Evolutionary conservation across 2,329 filamentous ascomycete species (phyloP).

Genomic region (Pseudogymnoascus pannorum): DNA sequence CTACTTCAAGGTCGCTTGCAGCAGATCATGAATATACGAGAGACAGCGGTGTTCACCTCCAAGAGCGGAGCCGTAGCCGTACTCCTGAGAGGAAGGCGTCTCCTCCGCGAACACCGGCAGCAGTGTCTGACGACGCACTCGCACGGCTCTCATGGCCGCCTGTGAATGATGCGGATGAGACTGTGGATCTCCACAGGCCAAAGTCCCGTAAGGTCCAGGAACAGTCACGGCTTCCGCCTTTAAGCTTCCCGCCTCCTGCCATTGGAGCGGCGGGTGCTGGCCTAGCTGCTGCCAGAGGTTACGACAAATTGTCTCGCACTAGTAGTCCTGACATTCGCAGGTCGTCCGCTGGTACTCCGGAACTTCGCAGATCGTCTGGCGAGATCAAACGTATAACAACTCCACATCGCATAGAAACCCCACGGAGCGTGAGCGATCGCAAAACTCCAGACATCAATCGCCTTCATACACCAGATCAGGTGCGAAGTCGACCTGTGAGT

Average conservation of each 20-base stretch:
- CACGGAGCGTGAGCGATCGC: conserved; percentile 17
- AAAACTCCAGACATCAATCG: conserved; percentile 25
- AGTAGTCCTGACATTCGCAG: neutral
- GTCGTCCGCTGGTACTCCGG: neutral
- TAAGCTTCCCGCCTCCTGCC: conserved; percentile 16
- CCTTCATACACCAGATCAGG: conserved; percentile 25
- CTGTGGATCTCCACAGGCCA: conserved; percentile 34
- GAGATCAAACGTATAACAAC: conserved; percentile 4
- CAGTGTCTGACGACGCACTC: conserved; percentile 29
- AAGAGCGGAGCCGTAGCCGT: conserved; percentile 36
- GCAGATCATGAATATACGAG: neutral
- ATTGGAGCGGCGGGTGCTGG: conserved; percentile 22
- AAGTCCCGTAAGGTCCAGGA: conserved; percentile 7
- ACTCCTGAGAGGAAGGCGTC: conserved; percentile 18
- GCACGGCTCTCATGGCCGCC: conserved; percentile 32
- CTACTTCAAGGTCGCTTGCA: neutral
- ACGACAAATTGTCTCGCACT: neutral
- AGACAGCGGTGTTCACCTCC: conserved; percentile 52
- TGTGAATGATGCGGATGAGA: conserved; percentile 40
- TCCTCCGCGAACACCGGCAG: conserved; percentile 19
- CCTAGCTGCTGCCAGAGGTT: conserved; percentile 17
- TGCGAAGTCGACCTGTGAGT: conserved; percentile 5
- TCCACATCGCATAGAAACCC: conserved; percentile 3
- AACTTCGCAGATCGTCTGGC: conserved; percentile 4
- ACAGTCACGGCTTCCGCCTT: conserved; percentile 14